phyloP scores from a whole-genome alignment of 2,329 filamentous ascomycete species.

The Torrubiella hemipterigena region DNA sequence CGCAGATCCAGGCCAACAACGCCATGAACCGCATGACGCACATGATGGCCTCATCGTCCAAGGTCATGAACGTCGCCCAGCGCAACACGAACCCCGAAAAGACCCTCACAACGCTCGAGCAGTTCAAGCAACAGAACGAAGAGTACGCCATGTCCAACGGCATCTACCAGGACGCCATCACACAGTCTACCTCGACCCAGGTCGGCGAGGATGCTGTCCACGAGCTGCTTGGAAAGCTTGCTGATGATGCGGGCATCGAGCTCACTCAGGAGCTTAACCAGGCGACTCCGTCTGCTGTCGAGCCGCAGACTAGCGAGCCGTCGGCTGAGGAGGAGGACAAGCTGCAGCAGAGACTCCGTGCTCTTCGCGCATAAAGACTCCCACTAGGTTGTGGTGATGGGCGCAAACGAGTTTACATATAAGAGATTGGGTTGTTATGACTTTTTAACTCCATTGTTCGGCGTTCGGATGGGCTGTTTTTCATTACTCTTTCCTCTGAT shows the following conservation, averaged over 20 bases:
- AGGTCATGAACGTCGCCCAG: slow-evolving; percentile 46
- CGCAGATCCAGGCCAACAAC: slow-evolving; percentile 53
- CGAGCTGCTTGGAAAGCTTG: slow-evolving; percentile 71
- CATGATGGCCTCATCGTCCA: slow-evolving; percentile 49
- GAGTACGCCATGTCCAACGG: slow-evolving; percentile 53
- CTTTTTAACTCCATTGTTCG: neutral
- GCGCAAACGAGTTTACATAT: slow-evolving; percentile 1
- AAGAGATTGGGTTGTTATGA: slow-evolving; percentile 1
- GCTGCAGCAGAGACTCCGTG: slow-evolving; percentile 48
- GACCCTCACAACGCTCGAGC: slow-evolving; percentile 48
- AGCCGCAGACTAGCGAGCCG: slow-evolving; percentile 49
- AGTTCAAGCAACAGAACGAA: slow-evolving; percentile 50
- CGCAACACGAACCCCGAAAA: slow-evolving; percentile 47
- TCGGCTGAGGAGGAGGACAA: slow-evolving; percentile 71
- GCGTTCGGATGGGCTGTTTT: neutral
- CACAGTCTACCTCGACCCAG: slow-evolving; percentile 60
- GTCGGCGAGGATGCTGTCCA: slow-evolving; percentile 77
- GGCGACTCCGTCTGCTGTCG: slow-evolving; percentile 42
- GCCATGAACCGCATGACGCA: slow-evolving; percentile 53
- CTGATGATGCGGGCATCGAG: slow-evolving; percentile 79
- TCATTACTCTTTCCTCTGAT: slow-evolving; percentile 2
- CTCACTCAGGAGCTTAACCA: slow-evolving; percentile 60
- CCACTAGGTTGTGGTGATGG: slow-evolving; percentile 3
- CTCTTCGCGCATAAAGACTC: slow-evolving; percentile 34
- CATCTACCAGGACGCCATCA: slow-evolving; percentile 80